Percentiles rank a stretch among this genome's conserved stretches.
Evolutionary conservation across 306 rosid species (phyloP).

Genomic region (Vigna angularis): DNA sequence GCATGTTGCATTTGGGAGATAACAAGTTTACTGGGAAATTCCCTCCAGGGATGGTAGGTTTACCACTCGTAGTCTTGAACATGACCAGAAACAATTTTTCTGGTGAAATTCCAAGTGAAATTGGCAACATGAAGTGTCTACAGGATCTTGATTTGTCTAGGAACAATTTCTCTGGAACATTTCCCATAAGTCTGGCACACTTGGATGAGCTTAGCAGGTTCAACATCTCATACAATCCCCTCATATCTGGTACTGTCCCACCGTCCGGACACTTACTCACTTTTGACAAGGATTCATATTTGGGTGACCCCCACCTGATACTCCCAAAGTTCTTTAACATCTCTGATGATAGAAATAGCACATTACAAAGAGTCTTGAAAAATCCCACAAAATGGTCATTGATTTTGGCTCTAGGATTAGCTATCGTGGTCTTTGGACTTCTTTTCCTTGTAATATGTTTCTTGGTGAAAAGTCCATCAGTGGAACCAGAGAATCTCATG

Average conservation of each 20-base stretch:
- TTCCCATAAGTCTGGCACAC: conserved; percentile 70
- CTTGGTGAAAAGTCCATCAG: conserved; percentile 49
- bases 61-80: conserved; percentile 77
- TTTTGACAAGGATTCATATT: conserved; percentile 68
- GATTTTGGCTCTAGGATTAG: conserved; percentile 47
- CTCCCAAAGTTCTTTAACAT: conserved; percentile 59
- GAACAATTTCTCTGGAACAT: conserved; percentile 82
- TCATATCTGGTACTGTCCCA: conserved; percentile 70
- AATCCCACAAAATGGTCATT: conserved; percentile 47
- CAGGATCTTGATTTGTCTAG: conserved; percentile 79
- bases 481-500: conserved; percentile 46
- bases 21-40: conserved; percentile 73
- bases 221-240: conserved; percentile 83
- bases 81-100: conserved; percentile 66
- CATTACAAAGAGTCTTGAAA: not conserved
- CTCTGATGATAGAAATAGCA: conserved; percentile 15
- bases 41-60: conserved; percentile 55
- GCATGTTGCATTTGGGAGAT: conserved; percentile 74
- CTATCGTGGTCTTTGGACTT: conserved; percentile 56
- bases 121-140: conserved; percentile 68
- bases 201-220: conserved; percentile 75
- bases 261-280: conserved; percentile 68
- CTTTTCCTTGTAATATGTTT: conserved; percentile 55
- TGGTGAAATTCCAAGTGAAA: conserved; percentile 70
- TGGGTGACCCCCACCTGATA: conserved; percentile 64